A percentile compares a stretch with the other conserved stretches of the same genome.
phyloP scores from a whole-genome alignment of 2,329 filamentous ascomycete species.

The Sarocladium brachiariae region DNA sequence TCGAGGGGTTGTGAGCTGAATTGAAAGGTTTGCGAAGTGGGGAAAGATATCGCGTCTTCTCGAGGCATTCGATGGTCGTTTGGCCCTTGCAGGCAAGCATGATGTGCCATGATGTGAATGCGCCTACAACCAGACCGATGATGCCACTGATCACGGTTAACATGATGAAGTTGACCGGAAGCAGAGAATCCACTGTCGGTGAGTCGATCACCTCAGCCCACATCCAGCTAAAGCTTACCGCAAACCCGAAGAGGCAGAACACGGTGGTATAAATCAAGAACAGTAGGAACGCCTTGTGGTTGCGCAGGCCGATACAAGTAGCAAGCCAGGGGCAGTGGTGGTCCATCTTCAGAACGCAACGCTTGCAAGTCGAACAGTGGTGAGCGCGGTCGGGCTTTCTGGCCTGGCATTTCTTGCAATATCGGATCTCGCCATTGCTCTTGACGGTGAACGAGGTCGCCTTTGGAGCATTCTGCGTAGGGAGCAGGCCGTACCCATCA shows the following conservation, averaged over 20 bases:
- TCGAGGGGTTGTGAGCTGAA: conserved; percentile 48
- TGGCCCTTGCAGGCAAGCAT: conserved; percentile 70
- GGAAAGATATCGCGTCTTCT: conserved; percentile 90
- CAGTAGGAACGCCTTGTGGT: conserved; percentile 92
- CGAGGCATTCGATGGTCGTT: conserved; percentile 93
- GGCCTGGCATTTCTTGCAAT: conserved; percentile 95
- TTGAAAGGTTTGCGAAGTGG: conserved; percentile 66
- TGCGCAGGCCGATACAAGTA: conserved; percentile 86
- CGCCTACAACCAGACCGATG: conserved; percentile 80
- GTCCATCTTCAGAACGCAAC: conserved; percentile 98
- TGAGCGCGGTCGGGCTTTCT: conserved; percentile 93
- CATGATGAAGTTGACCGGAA: conserved; percentile 88
- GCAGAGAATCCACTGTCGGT: conserved; percentile 64
- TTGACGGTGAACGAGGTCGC: conserved; percentile 85
- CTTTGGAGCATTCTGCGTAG: conserved; percentile 56
- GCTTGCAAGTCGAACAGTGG: conserved; percentile 90
- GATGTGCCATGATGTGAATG: conserved; percentile 90
- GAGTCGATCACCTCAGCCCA: conserved; percentile 72
- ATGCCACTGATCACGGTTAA: conserved; percentile 82
- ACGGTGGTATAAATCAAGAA: conserved; percentile 86
- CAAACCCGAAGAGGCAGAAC: conserved; percentile 78
- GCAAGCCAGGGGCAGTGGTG: conserved; percentile 98
- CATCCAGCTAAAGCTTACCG: conserved; percentile 72
- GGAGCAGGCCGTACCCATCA: conserved; percentile 71
- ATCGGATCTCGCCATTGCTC: conserved; percentile 76